phyloP scores from a whole-genome alignment of 2,329 filamentous ascomycete species.

The Hawksworthiomyces lignivorus region DNA sequence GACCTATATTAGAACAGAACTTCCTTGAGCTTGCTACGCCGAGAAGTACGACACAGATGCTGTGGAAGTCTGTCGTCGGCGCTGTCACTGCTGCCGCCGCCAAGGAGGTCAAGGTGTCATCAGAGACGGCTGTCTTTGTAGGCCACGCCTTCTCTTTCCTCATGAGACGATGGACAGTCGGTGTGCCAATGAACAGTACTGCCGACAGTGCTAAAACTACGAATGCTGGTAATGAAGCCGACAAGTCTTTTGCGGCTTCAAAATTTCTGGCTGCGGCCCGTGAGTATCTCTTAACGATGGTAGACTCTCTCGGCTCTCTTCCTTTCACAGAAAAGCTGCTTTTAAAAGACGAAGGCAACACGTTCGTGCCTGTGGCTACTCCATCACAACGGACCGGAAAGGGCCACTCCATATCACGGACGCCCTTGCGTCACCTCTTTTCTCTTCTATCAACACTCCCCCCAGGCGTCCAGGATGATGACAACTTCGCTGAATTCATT shows the following conservation, averaged over 20 bases:
- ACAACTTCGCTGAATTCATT: constrained; percentile 38
- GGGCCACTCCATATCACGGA: constrained; percentile 41
- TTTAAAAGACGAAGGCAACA: constrained; percentile 40
- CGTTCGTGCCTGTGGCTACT: constrained; percentile 54
- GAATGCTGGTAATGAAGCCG: constrained; percentile 33
- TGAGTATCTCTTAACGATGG: constrained; percentile 40
- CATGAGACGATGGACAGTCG: constrained; percentile 58
- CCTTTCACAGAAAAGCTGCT: constrained; percentile 58
- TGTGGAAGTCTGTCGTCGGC: constrained; percentile 56
- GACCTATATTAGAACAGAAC: constrained; percentile 51
- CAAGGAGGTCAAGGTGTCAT: constrained; percentile 85
- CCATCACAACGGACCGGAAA: constrained; percentile 56
- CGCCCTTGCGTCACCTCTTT: constrained; percentile 60
- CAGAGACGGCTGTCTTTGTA: constrained; percentile 74
- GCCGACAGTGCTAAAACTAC: constrained; percentile 21
- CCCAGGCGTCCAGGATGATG: constrained; percentile 38
- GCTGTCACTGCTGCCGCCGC: constrained; percentile 60
- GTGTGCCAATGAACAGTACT: constrained; percentile 46
- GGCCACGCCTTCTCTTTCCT: constrained; percentile 63
- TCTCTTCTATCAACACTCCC: constrained; percentile 49
- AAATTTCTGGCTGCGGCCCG: constrained; percentile 49
- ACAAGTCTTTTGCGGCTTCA: constrained; percentile 25
- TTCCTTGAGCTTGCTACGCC: constrained; percentile 56
- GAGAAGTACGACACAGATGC: constrained; percentile 41
- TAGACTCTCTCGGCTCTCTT: constrained; percentile 46